These are phyloP conservation scores for Globisporangium abappressorium DNA, from an alignment of 352 stramenopile species.

Conservation along the genomic window DNA sequence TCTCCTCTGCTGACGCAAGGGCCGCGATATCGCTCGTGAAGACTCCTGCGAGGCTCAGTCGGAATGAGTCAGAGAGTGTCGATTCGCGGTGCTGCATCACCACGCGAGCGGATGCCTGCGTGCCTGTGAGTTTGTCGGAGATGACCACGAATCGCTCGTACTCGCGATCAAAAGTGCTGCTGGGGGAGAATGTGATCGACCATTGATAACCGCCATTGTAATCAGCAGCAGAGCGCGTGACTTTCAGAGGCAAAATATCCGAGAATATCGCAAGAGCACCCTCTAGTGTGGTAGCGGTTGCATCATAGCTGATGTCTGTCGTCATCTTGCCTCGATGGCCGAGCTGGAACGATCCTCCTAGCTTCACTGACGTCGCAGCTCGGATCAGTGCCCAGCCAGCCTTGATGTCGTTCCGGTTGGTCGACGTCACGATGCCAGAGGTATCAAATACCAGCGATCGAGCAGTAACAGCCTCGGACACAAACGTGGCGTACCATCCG, in stretches of 20 bases:
- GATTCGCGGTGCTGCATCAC: conserved; percentile 11
- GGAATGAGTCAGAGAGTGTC: conserved; percentile 24
- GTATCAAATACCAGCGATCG: background rate
- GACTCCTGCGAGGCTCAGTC: conserved; percentile 20
- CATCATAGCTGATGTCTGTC: background rate
- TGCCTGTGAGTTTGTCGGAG: background rate
- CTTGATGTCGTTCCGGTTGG: background rate
- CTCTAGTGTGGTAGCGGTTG: background rate
- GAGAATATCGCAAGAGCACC: background rate
- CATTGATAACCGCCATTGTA: background rate
- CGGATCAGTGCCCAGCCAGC: background rate
- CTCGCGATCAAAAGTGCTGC: background rate
- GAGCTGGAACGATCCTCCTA: background rate
- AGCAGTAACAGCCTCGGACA: background rate
- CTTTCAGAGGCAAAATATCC: background rate
- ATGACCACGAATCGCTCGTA: background rate
- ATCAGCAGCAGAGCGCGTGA: background rate
- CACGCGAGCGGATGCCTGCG: background rate
- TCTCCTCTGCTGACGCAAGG: conserved; percentile 14
- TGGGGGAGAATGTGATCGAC: background rate
- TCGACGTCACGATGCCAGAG: background rate
- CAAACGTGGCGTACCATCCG: background rate
- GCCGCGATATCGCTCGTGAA: conserved; percentile 21
- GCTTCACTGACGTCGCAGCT: background rate
- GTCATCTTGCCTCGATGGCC: background rate